A percentile compares a stretch with the other conserved stretches of the same genome.
These are phyloP conservation scores for Talaromyces marneffei DNA, from an alignment of 2,329 filamentous ascomycete species.

Conservation along the genomic window DNA sequence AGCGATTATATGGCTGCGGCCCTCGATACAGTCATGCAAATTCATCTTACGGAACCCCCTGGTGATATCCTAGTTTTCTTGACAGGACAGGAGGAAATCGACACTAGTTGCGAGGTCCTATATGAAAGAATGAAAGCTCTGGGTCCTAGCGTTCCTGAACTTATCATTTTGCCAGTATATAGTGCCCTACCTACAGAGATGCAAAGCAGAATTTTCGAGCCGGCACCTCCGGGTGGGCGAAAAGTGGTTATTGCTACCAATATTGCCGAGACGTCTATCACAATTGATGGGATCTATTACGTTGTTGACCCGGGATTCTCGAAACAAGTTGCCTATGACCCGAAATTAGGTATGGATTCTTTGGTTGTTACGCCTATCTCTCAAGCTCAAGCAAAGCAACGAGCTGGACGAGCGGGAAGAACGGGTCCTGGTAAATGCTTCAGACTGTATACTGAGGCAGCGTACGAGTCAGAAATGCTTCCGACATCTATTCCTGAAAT, in stretches of 20 bases:
- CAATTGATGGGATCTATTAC: constrained; percentile 95
- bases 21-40: constrained; percentile 96
- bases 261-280: constrained; percentile 96
- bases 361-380: constrained; percentile 93
- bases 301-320: constrained; percentile 96
- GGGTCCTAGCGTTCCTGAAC: constrained; percentile 81
- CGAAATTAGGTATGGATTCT: constrained; percentile 96
- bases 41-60: constrained; percentile 83
- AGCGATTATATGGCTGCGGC: constrained; percentile 92
- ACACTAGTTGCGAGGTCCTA: constrained; percentile 86
- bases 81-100: constrained; percentile 96
- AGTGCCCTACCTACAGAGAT: constrained; percentile 88
- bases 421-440: constrained; percentile 97
- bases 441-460: constrained; percentile 87
- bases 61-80: constrained; percentile 96
- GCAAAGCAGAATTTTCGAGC: constrained; percentile 91
- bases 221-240: constrained; percentile 73
- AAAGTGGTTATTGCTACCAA: constrained; percentile 98
- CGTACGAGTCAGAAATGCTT: constrained; percentile 94
- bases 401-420: constrained; percentile 84
- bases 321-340: constrained; percentile 95
- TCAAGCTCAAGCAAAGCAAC: constrained; percentile 91
- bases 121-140: constrained; percentile 95
- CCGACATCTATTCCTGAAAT: constrained; percentile 96
- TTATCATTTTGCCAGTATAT: constrained; percentile 94